Evolutionary conservation across 371 early-diverging fungal species (phyloP), one percentile per base, ranked within the genome.

Genomic region (Paraphysoderma sedebokerense): DNA sequence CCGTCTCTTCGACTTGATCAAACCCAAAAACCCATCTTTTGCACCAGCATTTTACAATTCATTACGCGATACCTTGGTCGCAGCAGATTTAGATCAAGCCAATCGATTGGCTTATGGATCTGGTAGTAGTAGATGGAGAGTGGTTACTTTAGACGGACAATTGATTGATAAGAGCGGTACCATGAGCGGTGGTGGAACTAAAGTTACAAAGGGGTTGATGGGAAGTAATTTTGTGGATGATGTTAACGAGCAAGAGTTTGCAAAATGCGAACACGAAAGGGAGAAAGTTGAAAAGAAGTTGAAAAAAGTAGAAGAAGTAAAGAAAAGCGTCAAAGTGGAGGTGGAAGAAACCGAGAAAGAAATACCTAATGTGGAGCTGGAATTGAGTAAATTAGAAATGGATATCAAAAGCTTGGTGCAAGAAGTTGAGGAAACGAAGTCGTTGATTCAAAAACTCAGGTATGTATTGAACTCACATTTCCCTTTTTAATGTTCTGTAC

Each of bases 141-240:
- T 98, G 0, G 99, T 99, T 0, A 99, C 98, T 1, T 56, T 98
- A 46, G 88, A 86, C 48, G 99, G 99, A 3, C 79, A 93, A 51
- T 55, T 99, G 38, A 89, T 99, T 52, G 99, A 99, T 48, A 77
- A 74, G 28, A 81, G 87, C 0, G 99, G 99, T 55, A 83, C 98
- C 6, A 95, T 99, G 96, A 81, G 83, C 17, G 98, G 98, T 55
- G 98, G 98, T 52, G 91, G 90, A 17, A 82, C 72, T 24, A 64
- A 63, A 29, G 69, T 64, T 2, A 59, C 56, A 29, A 77, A 72
- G 15, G 92, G 93, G 12, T 87, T 82, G 19, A 92, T 92, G 93
- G n/a, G n/a, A n/a, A n/a, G n/a, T n/a, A n/a, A n/a, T n/a, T n/a
- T n/a, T n/a, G n/a, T n/a, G n/a, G n/a, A n/a, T n/a, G n/a, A n/a